Base-by-base conservation (phyloP, 2,329 filamentous ascomycete genomes). In the Penicillium sumatraense region DNA sequence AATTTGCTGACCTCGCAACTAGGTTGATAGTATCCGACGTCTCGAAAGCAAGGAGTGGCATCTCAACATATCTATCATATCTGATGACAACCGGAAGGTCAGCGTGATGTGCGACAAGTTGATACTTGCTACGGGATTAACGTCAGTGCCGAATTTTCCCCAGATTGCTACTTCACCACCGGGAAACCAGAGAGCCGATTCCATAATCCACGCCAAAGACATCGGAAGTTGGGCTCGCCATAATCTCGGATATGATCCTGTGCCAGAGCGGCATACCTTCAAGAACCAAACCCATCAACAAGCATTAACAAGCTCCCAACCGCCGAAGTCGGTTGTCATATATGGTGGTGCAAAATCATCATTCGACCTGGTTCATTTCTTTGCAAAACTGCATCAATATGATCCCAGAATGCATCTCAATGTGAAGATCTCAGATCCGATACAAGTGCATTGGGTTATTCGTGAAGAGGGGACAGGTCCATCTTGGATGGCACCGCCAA, bases 291-390 rank as follows among this genome's bases (percentile, higher is more conserved):
- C 9, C 18, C 14, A 35, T 6, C 5, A 24, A 8, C 11, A 27
- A 35, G 14, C 18, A 3, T 31, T 11, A 3, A 11, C 14, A 13
- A 36, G 10, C n/a, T 31, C 8, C 3, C 51, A 23, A 41, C 11
- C 51, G 35, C 8, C n/a, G n/a, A n/a, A n/a, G n/a, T 61, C 58
- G 1, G 65, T 68, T 3, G 63, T 51, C 2, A 52, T 68, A 1
- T 64, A 68, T 23, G 65, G 66, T 1, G 64, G 66, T 13, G 65
- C 66, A 6, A 68, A 67, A 21, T 68, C 66, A 2, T 58, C 65
- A 5, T 68, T 68, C 42, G 64, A 68, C 23, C 46, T 68, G 9
- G 60, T 68, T 5, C 61, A 68, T 44, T 60, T 68, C 20, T 68
- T 68, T 44, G 66, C 61, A 2, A 67, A 58, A 1, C 51, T 68